These are phyloP conservation scores for Calonectria pseudoreteaudii DNA, from an alignment of 2,329 filamentous ascomycete species.

Conservation along the genomic window DNA sequence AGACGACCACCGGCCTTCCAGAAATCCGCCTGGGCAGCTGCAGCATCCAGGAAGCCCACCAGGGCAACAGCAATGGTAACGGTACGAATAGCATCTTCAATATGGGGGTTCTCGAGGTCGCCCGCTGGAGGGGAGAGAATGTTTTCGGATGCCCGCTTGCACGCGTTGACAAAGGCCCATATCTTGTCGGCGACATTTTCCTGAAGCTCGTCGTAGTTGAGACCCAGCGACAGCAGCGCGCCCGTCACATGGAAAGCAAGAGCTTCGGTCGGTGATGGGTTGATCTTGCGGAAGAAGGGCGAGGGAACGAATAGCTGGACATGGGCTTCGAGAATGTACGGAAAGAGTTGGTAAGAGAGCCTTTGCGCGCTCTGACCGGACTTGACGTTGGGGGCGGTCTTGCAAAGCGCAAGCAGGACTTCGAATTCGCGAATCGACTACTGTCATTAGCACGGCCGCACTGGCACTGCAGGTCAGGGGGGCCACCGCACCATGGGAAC, in stretches of 20 bases:
- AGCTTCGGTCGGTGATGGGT: slow-evolving; percentile 89
- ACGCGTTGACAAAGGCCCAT: slow-evolving; percentile 78
- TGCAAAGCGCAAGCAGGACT: slow-evolving; percentile 90
- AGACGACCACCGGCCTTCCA: slow-evolving; percentile 83
- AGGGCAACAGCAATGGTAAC: slow-evolving; percentile 85
- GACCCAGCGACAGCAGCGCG: slow-evolving; percentile 84
- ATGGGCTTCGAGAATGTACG: slow-evolving; percentile 88
- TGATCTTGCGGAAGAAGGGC: slow-evolving; percentile 83
- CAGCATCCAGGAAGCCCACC: slow-evolving; percentile 90
- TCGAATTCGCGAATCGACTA: slow-evolving; percentile 92
- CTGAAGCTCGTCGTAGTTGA: slow-evolving; percentile 76
- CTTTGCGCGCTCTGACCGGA: slow-evolving; percentile 79
- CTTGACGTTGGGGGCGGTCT: slow-evolving; percentile 82
- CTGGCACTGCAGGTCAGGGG: not conserved
- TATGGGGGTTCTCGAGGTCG: slow-evolving; percentile 67
- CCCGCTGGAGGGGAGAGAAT: slow-evolving; percentile 65
- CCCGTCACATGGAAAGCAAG: slow-evolving; percentile 82
- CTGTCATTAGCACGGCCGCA: slow-evolving; percentile 31
- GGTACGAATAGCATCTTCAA: slow-evolving; percentile 75
- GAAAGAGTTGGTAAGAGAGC: slow-evolving; percentile 81
- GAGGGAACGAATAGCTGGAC: slow-evolving; percentile 82
- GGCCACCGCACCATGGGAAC: slow-evolving; percentile 68
- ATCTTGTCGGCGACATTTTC: slow-evolving; percentile 75
- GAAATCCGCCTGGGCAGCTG: slow-evolving; percentile 81
- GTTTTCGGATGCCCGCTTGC: slow-evolving; percentile 70